Evolutionary conservation across 805 yeast genomes (phyloP), one percentile per base, ranked within the genome.

Genomic region (Naumovozyma castellii): DNA sequence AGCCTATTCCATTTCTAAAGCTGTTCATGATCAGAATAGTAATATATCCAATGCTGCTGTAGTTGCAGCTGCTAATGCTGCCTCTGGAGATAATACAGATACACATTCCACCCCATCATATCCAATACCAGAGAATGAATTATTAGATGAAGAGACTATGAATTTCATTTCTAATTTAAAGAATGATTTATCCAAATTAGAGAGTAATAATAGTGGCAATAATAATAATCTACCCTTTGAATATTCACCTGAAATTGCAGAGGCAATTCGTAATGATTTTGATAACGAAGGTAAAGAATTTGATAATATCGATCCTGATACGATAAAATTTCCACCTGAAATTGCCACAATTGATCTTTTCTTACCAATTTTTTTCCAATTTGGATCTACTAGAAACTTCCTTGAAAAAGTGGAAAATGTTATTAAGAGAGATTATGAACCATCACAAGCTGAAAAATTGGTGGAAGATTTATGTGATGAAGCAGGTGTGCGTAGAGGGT

Each of bases 371-470:
- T 60, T 59, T 38, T 60, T 56, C 40, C 47, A 54, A 32, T 47
- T 59, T 41, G 34, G 52, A 4, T 43, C 50, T 18, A 53, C 62
- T 1, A 46, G 46, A 33, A 54, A 51, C 19, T 60, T 67, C 36
- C 53, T 67, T 38, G 55, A 54, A 5, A 65, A 60, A 41, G 53
- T 67, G 20, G 50, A 57, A 13, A 69, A 66, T 28, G 64, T 68
- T 34, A 68, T 67, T 3, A 56, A 60, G 28, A 54, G 71, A 45
- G 63, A 59, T 37, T 68, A 65, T 42, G 65, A 61, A 20, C 59
- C 65, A 14, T 61, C 65, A 3, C 70, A 67, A 45, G 72, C 72
- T 12, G 72, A 67, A 37, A 59, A 61, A 39, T 53, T 68, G 37
- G 66, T 68, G 5, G 60, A 63, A 32, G 65, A 64, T 14, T 42